Evolutionary conservation across 257 asterid genomes (phyloP).

Genomic region (Vinca minor): DNA sequence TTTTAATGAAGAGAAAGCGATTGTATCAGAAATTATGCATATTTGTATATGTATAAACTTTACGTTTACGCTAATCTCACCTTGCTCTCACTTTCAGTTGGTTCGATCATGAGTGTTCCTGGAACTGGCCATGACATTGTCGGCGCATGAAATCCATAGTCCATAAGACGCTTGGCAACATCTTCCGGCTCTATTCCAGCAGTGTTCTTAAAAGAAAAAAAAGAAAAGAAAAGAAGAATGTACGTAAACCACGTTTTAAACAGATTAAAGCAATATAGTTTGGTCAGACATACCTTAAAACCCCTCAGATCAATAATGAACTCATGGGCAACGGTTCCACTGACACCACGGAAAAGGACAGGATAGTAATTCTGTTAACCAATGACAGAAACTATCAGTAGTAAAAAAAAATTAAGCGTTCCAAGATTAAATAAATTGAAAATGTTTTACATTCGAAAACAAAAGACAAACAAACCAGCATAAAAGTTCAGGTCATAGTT

Average conservation of each 20-base stretch:
- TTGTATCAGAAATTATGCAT: too few relatives aligned
- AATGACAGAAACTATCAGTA: conserved; percentile 21
- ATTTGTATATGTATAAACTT: not conserved
- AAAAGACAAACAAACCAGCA: not conserved
- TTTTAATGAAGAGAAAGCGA: not conserved
- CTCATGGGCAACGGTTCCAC: conserved; percentile 91
- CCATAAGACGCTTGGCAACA: conserved; percentile 97
- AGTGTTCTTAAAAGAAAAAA: conserved; percentile 41
- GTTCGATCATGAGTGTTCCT: conserved; percentile 97
- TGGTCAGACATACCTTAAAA: conserved; percentile 48
- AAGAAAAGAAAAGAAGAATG: too few relatives aligned
- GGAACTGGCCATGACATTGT: conserved; percentile 99
- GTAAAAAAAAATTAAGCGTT: too few relatives aligned
- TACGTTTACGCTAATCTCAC: conserved; percentile 32
- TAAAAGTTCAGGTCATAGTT: not conserved
- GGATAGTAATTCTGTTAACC: conserved; percentile 72
- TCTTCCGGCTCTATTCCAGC: conserved; percentile 98
- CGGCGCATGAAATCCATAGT: conserved; percentile 94
- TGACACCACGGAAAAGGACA: conserved; percentile 91
- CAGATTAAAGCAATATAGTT: not conserved
- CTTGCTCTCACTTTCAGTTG: conserved; percentile 99
- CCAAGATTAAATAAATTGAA: not conserved
- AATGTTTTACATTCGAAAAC: not conserved
- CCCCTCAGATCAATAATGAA: conserved; percentile 89
- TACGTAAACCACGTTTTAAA: conserved; percentile 10